Conservation (phyloP, 495 filamentous ascomycete genomes). For the Aspergillus mulundensis region DNA sequence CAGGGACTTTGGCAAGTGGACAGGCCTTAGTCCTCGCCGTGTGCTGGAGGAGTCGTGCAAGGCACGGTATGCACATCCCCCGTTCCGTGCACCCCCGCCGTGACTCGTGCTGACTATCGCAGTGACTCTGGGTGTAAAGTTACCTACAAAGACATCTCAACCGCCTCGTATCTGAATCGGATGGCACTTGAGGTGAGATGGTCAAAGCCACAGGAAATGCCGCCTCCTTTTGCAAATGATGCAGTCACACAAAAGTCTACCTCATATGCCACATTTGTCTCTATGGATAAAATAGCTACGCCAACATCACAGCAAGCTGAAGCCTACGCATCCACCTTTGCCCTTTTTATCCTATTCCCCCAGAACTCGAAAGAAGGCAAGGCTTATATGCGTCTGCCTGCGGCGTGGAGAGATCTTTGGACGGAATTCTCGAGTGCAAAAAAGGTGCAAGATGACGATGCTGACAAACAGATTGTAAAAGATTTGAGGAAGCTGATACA, state of each 20-base stretch:
- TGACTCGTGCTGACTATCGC: slow-evolving; percentile 1
- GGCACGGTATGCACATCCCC: slow-evolving; percentile 55
- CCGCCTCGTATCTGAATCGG: slow-evolving; percentile 66
- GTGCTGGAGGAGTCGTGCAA: slow-evolving; percentile 84
- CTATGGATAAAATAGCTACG: slow-evolving; percentile 73
- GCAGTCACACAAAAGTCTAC: slow-evolving; percentile 41
- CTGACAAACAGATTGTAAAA: slow-evolving; percentile 60
- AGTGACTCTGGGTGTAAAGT: slow-evolving; percentile 66
- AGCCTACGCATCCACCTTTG: slow-evolving; percentile 75
- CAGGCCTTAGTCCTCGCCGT: slow-evolving; percentile 63
- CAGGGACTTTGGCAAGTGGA: slow-evolving; percentile 79
- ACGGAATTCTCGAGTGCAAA: slow-evolving; percentile 66
- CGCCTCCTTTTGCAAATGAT: slow-evolving; percentile 35
- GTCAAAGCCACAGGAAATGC: slow-evolving; percentile 69
- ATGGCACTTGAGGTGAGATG: slow-evolving; percentile 71
- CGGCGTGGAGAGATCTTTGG: slow-evolving; percentile 82
- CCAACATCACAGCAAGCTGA: slow-evolving; percentile 78
- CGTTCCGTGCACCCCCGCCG: neutral
- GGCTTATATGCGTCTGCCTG: slow-evolving; percentile 69
- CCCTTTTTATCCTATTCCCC: slow-evolving; percentile 74
- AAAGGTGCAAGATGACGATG: slow-evolving; percentile 62
- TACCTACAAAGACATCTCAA: slow-evolving; percentile 62
- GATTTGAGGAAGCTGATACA: slow-evolving; percentile 43
- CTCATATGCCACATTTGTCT: slow-evolving; percentile 49
- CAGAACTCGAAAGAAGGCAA: slow-evolving; percentile 80